Evolutionary conservation across 2,329 filamentous ascomycete genomes (phyloP), one percentile per base, ranked within the genome.

Genomic region (Teratosphaeria zuluensis): DNA sequence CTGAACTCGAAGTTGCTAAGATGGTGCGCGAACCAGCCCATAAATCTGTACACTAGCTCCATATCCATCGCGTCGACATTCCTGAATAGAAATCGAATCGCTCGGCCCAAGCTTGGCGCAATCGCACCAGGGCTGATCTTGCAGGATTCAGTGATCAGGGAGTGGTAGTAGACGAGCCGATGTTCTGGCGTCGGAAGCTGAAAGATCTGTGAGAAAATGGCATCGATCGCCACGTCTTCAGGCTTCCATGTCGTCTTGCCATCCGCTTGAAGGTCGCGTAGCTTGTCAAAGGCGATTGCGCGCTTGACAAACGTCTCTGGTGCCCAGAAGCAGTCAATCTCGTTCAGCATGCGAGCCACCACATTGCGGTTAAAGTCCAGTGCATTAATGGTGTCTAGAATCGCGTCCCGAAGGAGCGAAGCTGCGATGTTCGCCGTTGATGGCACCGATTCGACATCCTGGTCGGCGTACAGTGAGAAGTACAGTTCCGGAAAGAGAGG

Each of bases 1-100:
- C 94, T 94, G 72, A 97, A 99, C 56, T 95, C 94, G 71, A 99
- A 99, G 77, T 99, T 99, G 76, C 92, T 96, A 65, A 99, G 77
- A 77, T 99, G 94, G 73, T 99, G 94, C 19, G 92, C 84, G 70
- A 99, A 99, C 94, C 94, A 99, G 72, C 97, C 92, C 70, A 96
- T 80, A 75, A 97, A 97, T 30, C 94, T 84, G 68, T 92, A 88
- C 58, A 80, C 82, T 51, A 99, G 78, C 74, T 97, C 92, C 54
- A 96, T 79, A 69, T 99, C 94, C 79, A 97, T 85, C 2, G 81
- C 83, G 60, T 90, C 86, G 9, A 89, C 79, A 71, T 88, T 91
- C 62, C 89, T 84, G 77, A 96, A 99, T 62, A 96, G 79, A 69
- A 88, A 95, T 57, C 94, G 84, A 67, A 99, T 99, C 9, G 92